These are phyloP conservation scores for Rhinocladiella similis DNA, from an alignment of 2,329 filamentous ascomycete genomes.

Conservation along the genomic window DNA sequence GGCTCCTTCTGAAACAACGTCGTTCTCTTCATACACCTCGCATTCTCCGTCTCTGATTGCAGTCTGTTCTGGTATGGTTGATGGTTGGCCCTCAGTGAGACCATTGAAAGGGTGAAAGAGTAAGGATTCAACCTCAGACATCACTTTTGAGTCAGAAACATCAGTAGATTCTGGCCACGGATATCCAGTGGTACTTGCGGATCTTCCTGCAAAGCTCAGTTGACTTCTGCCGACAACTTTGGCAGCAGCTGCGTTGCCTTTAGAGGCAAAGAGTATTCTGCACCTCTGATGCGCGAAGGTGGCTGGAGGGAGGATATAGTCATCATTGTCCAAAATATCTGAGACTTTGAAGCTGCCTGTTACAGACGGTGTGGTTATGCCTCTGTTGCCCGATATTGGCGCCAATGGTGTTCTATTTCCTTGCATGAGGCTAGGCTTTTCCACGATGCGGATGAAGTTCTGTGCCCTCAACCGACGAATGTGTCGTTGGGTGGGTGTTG, in stretches of 20 bases:
- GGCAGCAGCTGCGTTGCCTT: neutral
- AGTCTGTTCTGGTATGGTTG: neutral
- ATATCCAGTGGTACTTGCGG: neutral
- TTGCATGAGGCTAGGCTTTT: neutral
- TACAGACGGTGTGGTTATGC: neutral
- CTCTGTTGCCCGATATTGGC: neutral
- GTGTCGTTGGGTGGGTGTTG: conserved; percentile 23
- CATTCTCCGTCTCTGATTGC: conserved; percentile 12
- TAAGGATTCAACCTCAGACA: conserved; percentile 8
- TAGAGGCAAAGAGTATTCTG: conserved; percentile 13
- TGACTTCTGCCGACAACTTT: neutral
- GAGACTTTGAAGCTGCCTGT: neutral
- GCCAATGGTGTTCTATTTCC: conserved; percentile 1
- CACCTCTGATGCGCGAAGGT: conserved; percentile 18
- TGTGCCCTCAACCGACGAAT: conserved; percentile 24
- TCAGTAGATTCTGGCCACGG: conserved; percentile 13
- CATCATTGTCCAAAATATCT: conserved; percentile 1
- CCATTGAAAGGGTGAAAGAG: conserved; percentile 19
- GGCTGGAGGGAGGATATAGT: conserved; percentile 9
- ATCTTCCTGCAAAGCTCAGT: neutral
- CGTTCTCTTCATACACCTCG: conserved; percentile 7
- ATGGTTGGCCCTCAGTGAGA: neutral
- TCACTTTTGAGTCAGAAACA: neutral
- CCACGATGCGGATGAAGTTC: conserved; percentile 21
- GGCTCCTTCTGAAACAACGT: neutral